Conservation (phyloP, 2,329 filamentous ascomycete genomes). For the Davidsoniella australis region DNA sequence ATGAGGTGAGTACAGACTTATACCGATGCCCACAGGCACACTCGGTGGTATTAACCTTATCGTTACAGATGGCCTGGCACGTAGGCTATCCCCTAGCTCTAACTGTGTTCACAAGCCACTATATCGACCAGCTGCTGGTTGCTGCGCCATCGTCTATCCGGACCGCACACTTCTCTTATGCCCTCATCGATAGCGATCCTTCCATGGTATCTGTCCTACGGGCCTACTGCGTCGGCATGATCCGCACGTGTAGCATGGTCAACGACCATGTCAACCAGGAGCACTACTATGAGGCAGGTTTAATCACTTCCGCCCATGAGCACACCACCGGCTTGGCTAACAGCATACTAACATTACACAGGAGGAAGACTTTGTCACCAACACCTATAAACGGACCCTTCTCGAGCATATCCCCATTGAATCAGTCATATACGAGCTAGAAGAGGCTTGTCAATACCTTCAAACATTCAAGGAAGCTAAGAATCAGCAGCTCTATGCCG, state of each 20-base stretch:
- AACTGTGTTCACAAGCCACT: slow-evolving; percentile 81
- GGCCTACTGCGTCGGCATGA: slow-evolving; percentile 68
- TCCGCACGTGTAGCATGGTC: slow-evolving; percentile 69
- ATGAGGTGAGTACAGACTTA: slow-evolving; percentile 45
- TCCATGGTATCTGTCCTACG: slow-evolving; percentile 50
- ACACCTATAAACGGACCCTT: slow-evolving; percentile 69
- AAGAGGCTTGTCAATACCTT: slow-evolving; percentile 37
- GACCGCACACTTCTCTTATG: slow-evolving; percentile 43
- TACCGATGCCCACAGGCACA: too few relatives aligned
- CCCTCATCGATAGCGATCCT: slow-evolving; percentile 19
- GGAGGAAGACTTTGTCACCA: slow-evolving; percentile 94
- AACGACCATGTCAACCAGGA: slow-evolving; percentile 64
- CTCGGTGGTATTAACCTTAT: neutral
- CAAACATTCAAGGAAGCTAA: slow-evolving; percentile 16
- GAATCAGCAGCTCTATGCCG: slow-evolving; percentile 25
- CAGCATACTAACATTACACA: slow-evolving; percentile 19
- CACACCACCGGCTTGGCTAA: neutral
- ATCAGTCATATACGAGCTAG: slow-evolving; percentile 37
- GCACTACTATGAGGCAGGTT: slow-evolving; percentile 69
- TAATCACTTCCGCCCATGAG: slow-evolving; percentile 2
- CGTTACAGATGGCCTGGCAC: slow-evolving; percentile 75
- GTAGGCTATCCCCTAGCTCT: slow-evolving; percentile 90
- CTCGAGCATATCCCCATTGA: slow-evolving; percentile 44
- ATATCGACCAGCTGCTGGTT: slow-evolving; percentile 69
- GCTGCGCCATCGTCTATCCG: slow-evolving; percentile 46